Evolutionary conservation across 2,329 filamentous ascomycete genomes (phyloP).

Genomic region (Ophiostoma montium): DNA sequence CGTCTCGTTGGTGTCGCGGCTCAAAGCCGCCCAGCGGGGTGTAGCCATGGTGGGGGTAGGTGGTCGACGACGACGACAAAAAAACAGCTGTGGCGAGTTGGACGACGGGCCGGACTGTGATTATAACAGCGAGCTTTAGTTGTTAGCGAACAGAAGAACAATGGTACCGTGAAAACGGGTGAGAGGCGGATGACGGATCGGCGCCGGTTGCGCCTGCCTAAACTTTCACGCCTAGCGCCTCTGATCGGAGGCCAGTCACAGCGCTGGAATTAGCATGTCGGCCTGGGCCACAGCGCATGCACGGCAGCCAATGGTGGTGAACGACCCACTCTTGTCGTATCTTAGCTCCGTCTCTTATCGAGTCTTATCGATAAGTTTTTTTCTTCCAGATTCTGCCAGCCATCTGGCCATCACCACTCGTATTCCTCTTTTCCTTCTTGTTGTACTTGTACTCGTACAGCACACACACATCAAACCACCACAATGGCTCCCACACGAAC

Average conservation of each 20-base stretch:
- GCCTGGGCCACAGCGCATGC: not conserved
- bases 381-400: not conserved
- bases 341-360: not conserved
- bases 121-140: too few relatives aligned
- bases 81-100: not conserved
- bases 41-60: constrained; percentile 17
- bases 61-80: not conserved
- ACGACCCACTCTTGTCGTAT: not conserved
- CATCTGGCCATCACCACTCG: not conserved
- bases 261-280: constrained; percentile 10
- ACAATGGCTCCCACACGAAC: constrained; percentile 43
- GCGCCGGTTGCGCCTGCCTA: not conserved
- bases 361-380: constrained; percentile 1
- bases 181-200: not conserved
- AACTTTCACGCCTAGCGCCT: not conserved
- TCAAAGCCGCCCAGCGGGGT: constrained; percentile 59
- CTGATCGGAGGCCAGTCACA: constrained; percentile 7
- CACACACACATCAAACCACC: not conserved
- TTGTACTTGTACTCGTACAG: not conserved
- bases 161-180: too few relatives aligned
- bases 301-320: constrained; percentile 1
- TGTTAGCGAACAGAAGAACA: too few relatives aligned
- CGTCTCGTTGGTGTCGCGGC: constrained; percentile 93
- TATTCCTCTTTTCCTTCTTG: not conserved
- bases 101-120: not conserved